Conservation (phyloP, 352 stramenopile genomes). For the Paralagenidium karlingii region DNA sequence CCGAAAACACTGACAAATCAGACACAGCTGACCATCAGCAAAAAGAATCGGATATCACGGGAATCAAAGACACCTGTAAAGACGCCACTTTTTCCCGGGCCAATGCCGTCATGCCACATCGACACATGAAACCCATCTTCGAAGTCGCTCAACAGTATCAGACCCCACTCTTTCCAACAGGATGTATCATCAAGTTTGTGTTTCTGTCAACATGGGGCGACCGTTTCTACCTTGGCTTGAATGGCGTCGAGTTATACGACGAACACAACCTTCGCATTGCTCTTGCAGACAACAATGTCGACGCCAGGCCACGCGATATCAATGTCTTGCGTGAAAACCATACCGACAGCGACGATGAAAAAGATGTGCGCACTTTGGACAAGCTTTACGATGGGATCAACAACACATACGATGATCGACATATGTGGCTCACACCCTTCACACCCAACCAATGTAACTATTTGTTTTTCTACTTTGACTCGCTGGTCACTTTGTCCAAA, state of each 20-base stretch:
- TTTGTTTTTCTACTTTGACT: constrained; percentile 61
- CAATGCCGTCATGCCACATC: constrained; percentile 24
- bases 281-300: constrained; percentile 19
- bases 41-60: too few species aligned
- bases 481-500: constrained; percentile 52
- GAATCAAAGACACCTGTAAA: too few species aligned
- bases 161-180: constrained; percentile 58
- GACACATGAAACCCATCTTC: constrained; percentile 64
- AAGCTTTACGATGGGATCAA: constrained; percentile 54
- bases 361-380: constrained; percentile 32
- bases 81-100: too few species aligned
- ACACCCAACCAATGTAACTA: constrained; percentile 62
- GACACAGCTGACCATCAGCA: too few species aligned
- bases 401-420: constrained; percentile 58
- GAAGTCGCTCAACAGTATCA: constrained; percentile 85
- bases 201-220: constrained; percentile 76
- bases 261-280: constrained; percentile 21
- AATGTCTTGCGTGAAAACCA: constrained; percentile 13
- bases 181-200: constrained; percentile 76
- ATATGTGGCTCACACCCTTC: constrained; percentile 60
- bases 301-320: constrained; percentile 45
- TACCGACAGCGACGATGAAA: constrained; percentile 14
- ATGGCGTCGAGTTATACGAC: constrained; percentile 74
- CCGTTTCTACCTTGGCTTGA: constrained; percentile 73
- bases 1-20: too few species aligned